Conservation (phyloP, 2,329 filamentous ascomycete genomes). For the Cladophialophora yegresii region DNA sequence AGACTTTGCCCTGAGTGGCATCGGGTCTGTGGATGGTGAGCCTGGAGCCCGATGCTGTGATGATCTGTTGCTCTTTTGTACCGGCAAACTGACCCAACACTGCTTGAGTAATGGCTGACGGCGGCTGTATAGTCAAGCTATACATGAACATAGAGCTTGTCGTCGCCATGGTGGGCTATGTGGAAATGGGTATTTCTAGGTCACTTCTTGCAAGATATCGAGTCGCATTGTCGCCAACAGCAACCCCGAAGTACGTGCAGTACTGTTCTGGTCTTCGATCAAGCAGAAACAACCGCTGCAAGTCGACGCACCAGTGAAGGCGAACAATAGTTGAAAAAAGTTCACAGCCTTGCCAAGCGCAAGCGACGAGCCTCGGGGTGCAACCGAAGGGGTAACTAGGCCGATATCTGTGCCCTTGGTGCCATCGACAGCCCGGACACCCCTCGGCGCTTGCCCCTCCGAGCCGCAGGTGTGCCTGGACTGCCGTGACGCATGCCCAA, state of each 20-base stretch:
- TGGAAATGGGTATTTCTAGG: neutral
- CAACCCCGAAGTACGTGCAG: neutral
- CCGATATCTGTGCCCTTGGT: neutral
- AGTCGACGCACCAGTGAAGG: neutral
- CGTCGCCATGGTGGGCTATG: conserved; percentile 73
- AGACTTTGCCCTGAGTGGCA: conserved; percentile 79
- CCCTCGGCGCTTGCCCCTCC: neutral
- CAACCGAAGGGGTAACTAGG: neutral
- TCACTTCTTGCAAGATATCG: neutral
- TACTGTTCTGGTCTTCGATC: neutral
- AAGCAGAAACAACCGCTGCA: neutral
- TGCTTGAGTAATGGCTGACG: conserved; percentile 84
- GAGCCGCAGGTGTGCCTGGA: neutral
- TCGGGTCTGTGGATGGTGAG: conserved; percentile 86
- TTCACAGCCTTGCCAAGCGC: conserved; percentile 7
- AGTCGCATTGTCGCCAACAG: conserved; percentile 1
- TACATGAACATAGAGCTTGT: conserved; percentile 99
- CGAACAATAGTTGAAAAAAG: neutral
- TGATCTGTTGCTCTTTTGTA: conserved; percentile 96
- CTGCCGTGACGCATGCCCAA: neutral
- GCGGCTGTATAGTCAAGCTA: conserved; percentile 90
- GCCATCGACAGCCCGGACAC: neutral
- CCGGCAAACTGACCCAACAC: conserved; percentile 93
- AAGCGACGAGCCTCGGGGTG: neutral
- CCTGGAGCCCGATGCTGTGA: conserved; percentile 87